Base-by-base conservation (phyloP, 2,329 filamentous ascomycete species). In the Westerdykella aurantiaca region DNA sequence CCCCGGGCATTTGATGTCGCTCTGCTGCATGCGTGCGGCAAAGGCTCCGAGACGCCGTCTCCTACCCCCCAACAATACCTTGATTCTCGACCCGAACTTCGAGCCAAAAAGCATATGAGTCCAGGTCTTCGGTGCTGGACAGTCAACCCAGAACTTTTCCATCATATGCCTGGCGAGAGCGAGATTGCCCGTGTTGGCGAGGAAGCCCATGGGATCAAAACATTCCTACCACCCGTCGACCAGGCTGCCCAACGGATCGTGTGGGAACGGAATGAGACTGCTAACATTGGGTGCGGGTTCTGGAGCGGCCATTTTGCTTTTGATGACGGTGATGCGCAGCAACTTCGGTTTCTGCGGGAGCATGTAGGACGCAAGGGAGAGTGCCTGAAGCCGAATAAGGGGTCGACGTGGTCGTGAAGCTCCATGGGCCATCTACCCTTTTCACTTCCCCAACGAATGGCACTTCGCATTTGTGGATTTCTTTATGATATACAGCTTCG, bases 131-230 rank as follows among this genome's bases (percentile, higher is more conserved):
- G 66, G 34, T 72, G 70, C 56, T 71, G 66, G 63, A 70, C 64
- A 5, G 52, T 69, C 18, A 71, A 71, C 44, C 68, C 70, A 1
- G 70, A 72, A 47, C 56, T 72, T 1, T 72, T 72, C 51, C 69
- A 72, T 44, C 70, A 72, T 45, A 63, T 70, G 57, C 67, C 68
- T 7, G 66, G 65, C 1, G 55, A 53, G 23, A 67, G 61, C 18
- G 60, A 68, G 46, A 70, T 72, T 23, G 68, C 65, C 7, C 52
- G 57, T 10, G 57, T 68, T 11, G 56, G 56, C 31, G 25, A 29
- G 25, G 49, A 57, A 21, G 45, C 45, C n/a, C 43, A 57, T 7
- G 67, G 67, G 21, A 53, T 63, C 39, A 47, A 55, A 14, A 50
- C 50, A 6, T 60, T 61, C 1, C 47, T 66, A 3, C 63, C 65